phyloP scores from a whole-genome alignment of 176 grass and related monocot genomes.

The Typha latifolia region DNA sequence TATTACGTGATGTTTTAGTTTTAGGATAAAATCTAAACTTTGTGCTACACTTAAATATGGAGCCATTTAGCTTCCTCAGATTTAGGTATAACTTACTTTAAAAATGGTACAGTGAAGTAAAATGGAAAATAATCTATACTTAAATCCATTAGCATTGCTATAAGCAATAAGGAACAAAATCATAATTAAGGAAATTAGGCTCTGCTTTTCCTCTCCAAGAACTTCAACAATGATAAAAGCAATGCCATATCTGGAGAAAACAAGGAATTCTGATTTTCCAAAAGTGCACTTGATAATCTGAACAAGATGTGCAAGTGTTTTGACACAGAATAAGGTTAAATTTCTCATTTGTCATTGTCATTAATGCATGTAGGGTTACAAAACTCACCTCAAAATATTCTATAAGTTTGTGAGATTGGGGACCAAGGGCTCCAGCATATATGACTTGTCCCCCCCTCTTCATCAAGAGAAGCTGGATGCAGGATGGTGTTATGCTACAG shows the following conservation, averaged over 20 bases:
- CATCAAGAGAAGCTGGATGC: slow-evolving; percentile 70
- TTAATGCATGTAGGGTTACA: background rate
- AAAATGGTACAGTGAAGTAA: background rate
- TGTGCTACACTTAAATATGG: too few relatives aligned
- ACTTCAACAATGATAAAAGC: background rate
- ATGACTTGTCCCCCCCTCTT: slow-evolving; percentile 81
- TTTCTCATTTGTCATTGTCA: too few relatives aligned
- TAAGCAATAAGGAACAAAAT: background rate
- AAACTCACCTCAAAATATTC: slow-evolving; percentile 74
- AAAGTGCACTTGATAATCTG: background rate
- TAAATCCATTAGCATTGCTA: background rate
- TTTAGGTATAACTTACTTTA: too few relatives aligned
- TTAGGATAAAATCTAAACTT: background rate
- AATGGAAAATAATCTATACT: background rate
- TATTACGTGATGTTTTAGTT: slow-evolving; percentile 1
- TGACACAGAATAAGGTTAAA: too few relatives aligned
- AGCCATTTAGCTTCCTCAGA: too few relatives aligned
- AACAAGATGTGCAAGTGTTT: background rate
- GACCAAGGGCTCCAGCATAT: slow-evolving; percentile 80
- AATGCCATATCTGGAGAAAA: background rate
- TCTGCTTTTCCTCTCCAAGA: too few relatives aligned
- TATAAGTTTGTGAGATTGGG: slow-evolving; percentile 55
- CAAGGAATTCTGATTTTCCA: background rate
- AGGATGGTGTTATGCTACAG: background rate
- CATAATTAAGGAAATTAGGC: background rate